A percentile compares a stretch with the other conserved stretches of the same genome.
These are phyloP conservation scores for Mucor sp. DNA, from an alignment of 371 early-diverging fungal species.

Conservation along the genomic window DNA sequence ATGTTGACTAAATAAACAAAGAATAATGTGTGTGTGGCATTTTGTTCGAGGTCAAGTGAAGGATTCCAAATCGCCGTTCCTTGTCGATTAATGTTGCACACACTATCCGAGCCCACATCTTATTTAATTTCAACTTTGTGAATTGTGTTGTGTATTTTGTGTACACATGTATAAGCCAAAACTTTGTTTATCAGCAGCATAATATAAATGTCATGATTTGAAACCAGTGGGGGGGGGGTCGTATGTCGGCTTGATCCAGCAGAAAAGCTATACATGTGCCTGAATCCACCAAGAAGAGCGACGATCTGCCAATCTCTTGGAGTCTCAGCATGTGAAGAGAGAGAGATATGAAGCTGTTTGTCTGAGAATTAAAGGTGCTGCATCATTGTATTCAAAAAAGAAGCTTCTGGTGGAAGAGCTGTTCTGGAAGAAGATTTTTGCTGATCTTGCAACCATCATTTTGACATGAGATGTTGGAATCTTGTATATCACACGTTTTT, in stretches of 20 bases:
- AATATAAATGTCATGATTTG: neutral
- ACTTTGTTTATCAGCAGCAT: neutral
- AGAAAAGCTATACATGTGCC: too few relatives aligned
- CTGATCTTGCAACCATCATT: too few relatives aligned
- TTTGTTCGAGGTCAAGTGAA: neutral
- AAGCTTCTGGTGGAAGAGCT: neutral
- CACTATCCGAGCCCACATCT: neutral
- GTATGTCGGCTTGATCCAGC: too few relatives aligned
- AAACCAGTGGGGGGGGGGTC: too few relatives aligned
- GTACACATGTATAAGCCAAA: neutral
- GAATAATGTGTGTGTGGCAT: too few relatives aligned
- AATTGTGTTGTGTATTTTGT: too few relatives aligned
- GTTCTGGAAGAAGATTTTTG: too few relatives aligned
- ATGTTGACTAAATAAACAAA: too few relatives aligned
- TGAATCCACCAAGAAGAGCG: too few relatives aligned
- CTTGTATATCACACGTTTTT: too few relatives aligned
- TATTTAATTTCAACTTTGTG: neutral
- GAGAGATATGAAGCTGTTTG: neutral
- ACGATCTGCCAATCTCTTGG: neutral
- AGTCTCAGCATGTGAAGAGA: too few relatives aligned
- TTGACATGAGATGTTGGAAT: too few relatives aligned
- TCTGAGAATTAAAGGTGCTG: neutral
- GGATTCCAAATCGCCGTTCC: neutral
- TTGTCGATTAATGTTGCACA: neutral
- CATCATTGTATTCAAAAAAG: neutral